phyloP scores from a whole-genome alignment of 176 grass and related monocot genomes.

The Dendrocalamus sinicus region DNA sequence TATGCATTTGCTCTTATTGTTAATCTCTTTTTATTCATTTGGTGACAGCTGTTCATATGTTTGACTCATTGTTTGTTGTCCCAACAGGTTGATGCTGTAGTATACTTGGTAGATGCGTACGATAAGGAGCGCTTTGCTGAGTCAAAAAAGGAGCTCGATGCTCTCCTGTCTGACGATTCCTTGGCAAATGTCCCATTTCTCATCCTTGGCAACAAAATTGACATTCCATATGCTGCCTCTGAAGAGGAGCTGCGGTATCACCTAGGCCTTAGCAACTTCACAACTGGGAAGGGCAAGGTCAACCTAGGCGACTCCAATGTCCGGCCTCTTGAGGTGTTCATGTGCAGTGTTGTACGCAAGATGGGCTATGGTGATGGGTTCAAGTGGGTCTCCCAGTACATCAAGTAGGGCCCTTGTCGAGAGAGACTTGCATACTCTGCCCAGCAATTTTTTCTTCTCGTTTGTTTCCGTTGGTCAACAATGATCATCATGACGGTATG shows the following conservation, averaged over 20 bases:
- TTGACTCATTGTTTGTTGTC: conserved; percentile 20
- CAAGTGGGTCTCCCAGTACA: conserved; percentile 83
- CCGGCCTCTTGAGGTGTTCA: conserved; percentile 75
- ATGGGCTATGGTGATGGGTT: conserved; percentile 83
- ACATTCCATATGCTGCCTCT: conserved; percentile 76
- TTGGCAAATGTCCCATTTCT: conserved; percentile 75
- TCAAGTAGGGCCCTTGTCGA: conserved; percentile 55
- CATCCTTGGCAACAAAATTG: conserved; percentile 81
- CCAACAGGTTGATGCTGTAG: conserved; percentile 76
- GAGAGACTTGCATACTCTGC: conserved; percentile 27
- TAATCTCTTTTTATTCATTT: background rate
- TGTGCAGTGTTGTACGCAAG: conserved; percentile 85
- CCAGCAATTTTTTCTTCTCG: conserved; percentile 44
- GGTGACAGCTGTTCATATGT: background rate
- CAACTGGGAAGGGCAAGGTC: conserved; percentile 80
- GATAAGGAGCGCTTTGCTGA: conserved; percentile 78
- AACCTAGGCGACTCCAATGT: conserved; percentile 72
- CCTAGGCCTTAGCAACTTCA: conserved; percentile 77
- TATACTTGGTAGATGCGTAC: conserved; percentile 79
- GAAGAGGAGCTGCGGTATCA: conserved; percentile 80
- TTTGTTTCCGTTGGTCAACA: conserved; percentile 47
- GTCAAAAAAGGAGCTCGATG: conserved; percentile 76
- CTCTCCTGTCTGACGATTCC: conserved; percentile 72
- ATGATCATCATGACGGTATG: conserved; percentile 46
- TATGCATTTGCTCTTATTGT: background rate